A percentile compares a stretch with the other conserved stretches of the same genome.
These are phyloP conservation scores for Syncephalastrum monosporum DNA, from an alignment of 371 early-diverging fungal genomes.

Conservation along the genomic window DNA sequence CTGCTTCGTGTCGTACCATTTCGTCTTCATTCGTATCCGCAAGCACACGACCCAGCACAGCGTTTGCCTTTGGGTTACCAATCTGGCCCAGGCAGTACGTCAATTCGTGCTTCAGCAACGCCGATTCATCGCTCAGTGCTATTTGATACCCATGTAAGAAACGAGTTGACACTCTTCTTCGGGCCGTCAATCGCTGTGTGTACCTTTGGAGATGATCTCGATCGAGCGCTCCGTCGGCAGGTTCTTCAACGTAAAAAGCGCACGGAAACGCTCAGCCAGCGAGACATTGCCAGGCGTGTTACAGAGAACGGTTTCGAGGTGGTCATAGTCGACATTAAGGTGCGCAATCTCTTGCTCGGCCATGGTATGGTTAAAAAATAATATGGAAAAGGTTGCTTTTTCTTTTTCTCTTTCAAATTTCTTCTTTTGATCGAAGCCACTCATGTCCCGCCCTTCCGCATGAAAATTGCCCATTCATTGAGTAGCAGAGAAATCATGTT, in stretches of 20 bases:
- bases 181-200: background rate
- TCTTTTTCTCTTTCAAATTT: too few species aligned
- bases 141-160: constrained; percentile 5
- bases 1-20: constrained; percentile 94
- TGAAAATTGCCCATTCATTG: too few species aligned
- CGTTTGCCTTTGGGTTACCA: constrained; percentile 81
- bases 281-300: constrained; percentile 61
- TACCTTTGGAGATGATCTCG: constrained; percentile 85
- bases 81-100: constrained; percentile 99
- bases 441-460: too few species aligned
- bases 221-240: constrained; percentile 77
- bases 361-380: background rate
- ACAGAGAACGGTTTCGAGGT: constrained; percentile 58
- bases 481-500: too few species aligned
- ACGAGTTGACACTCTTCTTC: background rate
- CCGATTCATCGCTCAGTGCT: constrained; percentile 88
- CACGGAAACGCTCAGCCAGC: constrained; percentile 88
- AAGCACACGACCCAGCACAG: constrained; percentile 70
- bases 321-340: constrained; percentile 35
- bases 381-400: too few species aligned
- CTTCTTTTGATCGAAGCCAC: too few species aligned
- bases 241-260: constrained; percentile 93
- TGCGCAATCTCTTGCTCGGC: constrained; percentile 3
- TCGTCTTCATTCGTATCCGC: constrained; percentile 75
- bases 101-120: constrained; percentile 97